Evolutionary conservation across 2,329 filamentous ascomycete genomes (phyloP).

Genomic region (Claviceps lovelessii): DNA sequence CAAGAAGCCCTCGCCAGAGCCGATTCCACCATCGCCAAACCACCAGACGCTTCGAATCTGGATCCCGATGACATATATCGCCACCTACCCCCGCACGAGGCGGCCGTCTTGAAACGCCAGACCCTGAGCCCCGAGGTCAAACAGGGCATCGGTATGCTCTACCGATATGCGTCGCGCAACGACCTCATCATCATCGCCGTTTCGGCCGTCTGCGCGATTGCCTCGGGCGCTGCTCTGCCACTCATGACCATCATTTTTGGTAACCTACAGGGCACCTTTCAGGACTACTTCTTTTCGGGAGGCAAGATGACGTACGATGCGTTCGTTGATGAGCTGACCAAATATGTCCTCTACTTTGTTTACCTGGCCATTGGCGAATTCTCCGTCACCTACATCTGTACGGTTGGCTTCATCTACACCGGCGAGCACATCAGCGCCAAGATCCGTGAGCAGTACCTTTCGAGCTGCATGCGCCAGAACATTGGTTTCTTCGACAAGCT

Average conservation of each 20-base stretch:
- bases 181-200: constrained; percentile 51
- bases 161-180: constrained; percentile 52
- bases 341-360: constrained; percentile 66
- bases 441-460: constrained; percentile 70
- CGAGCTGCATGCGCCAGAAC: constrained; percentile 73
- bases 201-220: constrained; percentile 50
- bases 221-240: constrained; percentile 59
- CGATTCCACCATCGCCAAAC: constrained; percentile 9
- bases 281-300: constrained; percentile 40
- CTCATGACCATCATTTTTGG: constrained; percentile 76
- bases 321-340: constrained; percentile 46
- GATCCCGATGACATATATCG: constrained; percentile 35
- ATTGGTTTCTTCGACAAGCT: constrained; percentile 89
- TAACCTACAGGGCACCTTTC: constrained; percentile 57
- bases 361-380: constrained; percentile 77
- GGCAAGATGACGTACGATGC: constrained; percentile 30
- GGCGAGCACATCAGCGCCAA: constrained; percentile 67
- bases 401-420: constrained; percentile 79
- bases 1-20: constrained; percentile 6
- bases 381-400: constrained; percentile 60
- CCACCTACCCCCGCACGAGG: constrained; percentile 52
- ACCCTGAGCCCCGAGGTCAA: constrained; percentile 49
- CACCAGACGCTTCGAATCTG: constrained; percentile 21
- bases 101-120: constrained; percentile 52
- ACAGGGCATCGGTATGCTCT: constrained; percentile 50